Percentiles rank a stretch among this genome's conserved stretches.
These are phyloP conservation scores for Uronychia setigera DNA, from an alignment of 73 alveolate species.

Conservation along the genomic window DNA sequence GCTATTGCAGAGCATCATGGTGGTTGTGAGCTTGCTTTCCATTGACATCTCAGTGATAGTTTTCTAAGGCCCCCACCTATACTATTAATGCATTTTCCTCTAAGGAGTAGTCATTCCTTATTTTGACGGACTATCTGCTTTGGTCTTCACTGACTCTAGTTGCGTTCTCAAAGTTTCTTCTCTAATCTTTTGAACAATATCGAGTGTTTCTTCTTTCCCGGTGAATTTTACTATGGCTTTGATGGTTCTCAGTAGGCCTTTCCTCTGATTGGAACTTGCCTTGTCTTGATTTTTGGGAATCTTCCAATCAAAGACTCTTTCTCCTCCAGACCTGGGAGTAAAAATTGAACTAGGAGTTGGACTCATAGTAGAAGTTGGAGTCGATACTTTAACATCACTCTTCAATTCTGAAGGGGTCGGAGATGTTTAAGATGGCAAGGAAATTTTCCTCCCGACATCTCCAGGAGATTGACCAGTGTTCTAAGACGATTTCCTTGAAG, in stretches of 20 bases:
- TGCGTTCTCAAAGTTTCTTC: neutral
- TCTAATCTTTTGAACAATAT: neutral
- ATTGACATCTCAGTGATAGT: neutral
- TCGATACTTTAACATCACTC: too few relatives aligned
- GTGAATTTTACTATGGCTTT: neutral
- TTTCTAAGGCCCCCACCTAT: neutral
- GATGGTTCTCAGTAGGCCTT: neutral
- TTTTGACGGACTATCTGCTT: too few relatives aligned
- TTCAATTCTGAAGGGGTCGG: too few relatives aligned
- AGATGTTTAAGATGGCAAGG: too few relatives aligned
- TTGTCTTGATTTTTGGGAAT: too few relatives aligned
- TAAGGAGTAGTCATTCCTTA: neutral
- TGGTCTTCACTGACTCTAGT: neutral
- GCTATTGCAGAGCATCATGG: neutral
- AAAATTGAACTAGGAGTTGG: neutral
- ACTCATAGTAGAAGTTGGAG: neutral
- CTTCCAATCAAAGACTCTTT: neutral
- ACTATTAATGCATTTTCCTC: neutral
- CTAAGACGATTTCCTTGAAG: too few relatives aligned
- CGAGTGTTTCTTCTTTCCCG: neutral
- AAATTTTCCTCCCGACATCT: too few relatives aligned
- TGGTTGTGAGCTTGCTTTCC: neutral
- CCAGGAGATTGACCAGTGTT: too few relatives aligned
- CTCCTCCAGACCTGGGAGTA: neutral
- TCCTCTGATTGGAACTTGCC: neutral